Evolutionary conservation across 2,329 filamentous ascomycete species (phyloP), one percentile per base, ranked within the genome.

Genomic region (Xenoacremonium recifei): DNA sequence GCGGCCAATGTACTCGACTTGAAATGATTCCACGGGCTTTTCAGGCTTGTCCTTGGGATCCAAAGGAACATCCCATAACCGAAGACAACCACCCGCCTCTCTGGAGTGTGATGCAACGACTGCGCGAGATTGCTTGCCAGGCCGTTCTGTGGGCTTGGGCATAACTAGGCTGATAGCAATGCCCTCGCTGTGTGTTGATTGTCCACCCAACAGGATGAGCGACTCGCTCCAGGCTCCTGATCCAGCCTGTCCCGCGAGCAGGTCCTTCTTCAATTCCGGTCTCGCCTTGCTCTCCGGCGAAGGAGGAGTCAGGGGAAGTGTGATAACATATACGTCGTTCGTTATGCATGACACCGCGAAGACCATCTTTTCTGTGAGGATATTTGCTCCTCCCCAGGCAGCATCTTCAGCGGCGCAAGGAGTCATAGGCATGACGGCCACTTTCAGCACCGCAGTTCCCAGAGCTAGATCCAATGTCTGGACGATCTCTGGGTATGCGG

Each of bases 191-290:
- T 69, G 64, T 46, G 69, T 75, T 34, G 67, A 64, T 55, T 80
- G 78, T 2, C 80, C 79, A 15, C 64, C 63, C 6, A 85, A 69
- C 10, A 74, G 58, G 2, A 75, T 68, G 18, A 85, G 62, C 0
- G 72, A 74, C 61, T 85, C 81, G 6, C 80, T 80, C 79, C 81
- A 85, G n/a, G 71, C 72, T 29, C 80, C 80, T 21, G 73, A 78
- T 15, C 81, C 81, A 25, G 76, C 76, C 47, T 71, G 74, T 16
- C 72, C 76, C 6, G 74, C 72, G 37, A 80, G 58, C 9, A 82
- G 67, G 44, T 68, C 71, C 15, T 65, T 62, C 39, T 69, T 71
- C 18, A 84, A 64, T 45, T 82, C 77, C 4, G 71, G 66, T 10
- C 79, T 68, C 3, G 69, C 66, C 55, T 83, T 84, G 60, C 76